Conservation (phyloP, 306 rosid species). For the Cajanus cajan region DNA sequence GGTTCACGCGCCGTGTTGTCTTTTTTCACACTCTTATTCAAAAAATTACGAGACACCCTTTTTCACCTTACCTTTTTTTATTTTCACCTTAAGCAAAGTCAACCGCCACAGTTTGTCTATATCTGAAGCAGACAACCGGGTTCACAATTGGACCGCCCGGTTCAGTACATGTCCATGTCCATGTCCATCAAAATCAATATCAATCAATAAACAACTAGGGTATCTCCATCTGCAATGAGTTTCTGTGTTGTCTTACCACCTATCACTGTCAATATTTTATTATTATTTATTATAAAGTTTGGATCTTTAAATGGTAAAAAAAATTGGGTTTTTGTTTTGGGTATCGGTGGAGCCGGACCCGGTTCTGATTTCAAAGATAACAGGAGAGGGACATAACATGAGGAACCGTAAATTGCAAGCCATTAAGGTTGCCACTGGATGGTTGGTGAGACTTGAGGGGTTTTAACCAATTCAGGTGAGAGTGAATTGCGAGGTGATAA, state of each 20-base stretch:
- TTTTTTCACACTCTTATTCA: background rate
- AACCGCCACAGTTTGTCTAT: slow-evolving; percentile 17
- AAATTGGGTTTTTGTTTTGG: background rate
- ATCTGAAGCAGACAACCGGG: slow-evolving; percentile 27
- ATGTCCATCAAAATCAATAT: slow-evolving; percentile 18
- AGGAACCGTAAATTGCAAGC: slow-evolving; percentile 52
- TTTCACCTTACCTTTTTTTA: slow-evolving; percentile 15
- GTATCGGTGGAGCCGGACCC: slow-evolving; percentile 4
- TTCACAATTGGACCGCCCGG: slow-evolving; percentile 31
- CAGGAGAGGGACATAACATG: slow-evolving; percentile 41
- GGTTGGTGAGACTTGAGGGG: slow-evolving; percentile 12
- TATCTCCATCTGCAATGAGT: slow-evolving; percentile 44
- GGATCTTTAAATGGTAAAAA: background rate
- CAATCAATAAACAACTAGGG: slow-evolving; percentile 27
- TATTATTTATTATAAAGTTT: background rate
- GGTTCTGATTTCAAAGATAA: slow-evolving; percentile 31
- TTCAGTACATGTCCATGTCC: background rate
- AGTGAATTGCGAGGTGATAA: slow-evolving; percentile 33
- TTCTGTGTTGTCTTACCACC: slow-evolving; percentile 50
- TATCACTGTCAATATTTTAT: slow-evolving; percentile 16
- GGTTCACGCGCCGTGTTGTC: slow-evolving; percentile 51
- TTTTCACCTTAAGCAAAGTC: slow-evolving; percentile 32
- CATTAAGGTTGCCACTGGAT: slow-evolving; percentile 19
- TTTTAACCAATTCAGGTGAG: slow-evolving; percentile 29
- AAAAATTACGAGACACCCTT: background rate